Percentiles rank a stretch among this genome's conserved stretches.
Evolutionary conservation across 1,284 basidiomycete species (phyloP).

Genomic region (Anthracocystis setariae): DNA sequence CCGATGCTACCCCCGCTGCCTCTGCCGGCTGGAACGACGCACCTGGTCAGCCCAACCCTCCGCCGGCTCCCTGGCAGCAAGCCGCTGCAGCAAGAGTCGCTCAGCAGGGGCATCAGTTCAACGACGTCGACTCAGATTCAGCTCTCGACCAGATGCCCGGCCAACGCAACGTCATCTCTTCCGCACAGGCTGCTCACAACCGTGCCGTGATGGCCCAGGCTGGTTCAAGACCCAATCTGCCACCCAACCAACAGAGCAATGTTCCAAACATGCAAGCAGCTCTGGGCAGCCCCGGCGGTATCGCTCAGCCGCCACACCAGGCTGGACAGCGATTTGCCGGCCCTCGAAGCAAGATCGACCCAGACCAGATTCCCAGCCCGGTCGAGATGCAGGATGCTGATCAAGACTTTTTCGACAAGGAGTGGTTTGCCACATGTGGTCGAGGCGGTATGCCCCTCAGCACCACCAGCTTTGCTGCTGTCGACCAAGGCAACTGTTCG

Average conservation of each 20-base stretch:
- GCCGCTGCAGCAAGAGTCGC: slow-evolving; percentile 60
- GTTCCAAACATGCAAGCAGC: slow-evolving; percentile 43
- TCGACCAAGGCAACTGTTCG: slow-evolving; percentile 87
- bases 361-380: slow-evolving; percentile 89
- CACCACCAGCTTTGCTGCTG: slow-evolving; percentile 84
- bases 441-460: slow-evolving; percentile 78
- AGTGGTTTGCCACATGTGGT: slow-evolving; percentile 79
- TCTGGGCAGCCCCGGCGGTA: slow-evolving; percentile 26
- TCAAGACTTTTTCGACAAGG: slow-evolving; percentile 81
- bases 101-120: slow-evolving; percentile 39
- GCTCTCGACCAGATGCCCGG: slow-evolving; percentile 66
- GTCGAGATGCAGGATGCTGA: slow-evolving; percentile 85
- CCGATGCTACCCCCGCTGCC: slow-evolving; percentile 45
- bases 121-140: slow-evolving; percentile 40
- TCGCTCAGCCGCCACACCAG: slow-evolving; percentile 69
- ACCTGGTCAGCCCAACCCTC: slow-evolving; percentile 51
- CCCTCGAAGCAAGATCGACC: slow-evolving; percentile 82
- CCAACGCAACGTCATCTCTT: slow-evolving; percentile 60
- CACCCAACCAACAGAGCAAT: slow-evolving; percentile 37
- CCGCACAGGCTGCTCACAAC: slow-evolving; percentile 60
- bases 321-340: slow-evolving; percentile 71
- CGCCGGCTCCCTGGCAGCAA: slow-evolving; percentile 62
- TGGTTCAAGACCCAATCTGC: slow-evolving; percentile 28
- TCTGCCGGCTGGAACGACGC: slow-evolving; percentile 63
- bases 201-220: slow-evolving; percentile 51